Base-by-base conservation (phyloP, 768 basidiomycete species). In the Agaricus subrufescens region DNA sequence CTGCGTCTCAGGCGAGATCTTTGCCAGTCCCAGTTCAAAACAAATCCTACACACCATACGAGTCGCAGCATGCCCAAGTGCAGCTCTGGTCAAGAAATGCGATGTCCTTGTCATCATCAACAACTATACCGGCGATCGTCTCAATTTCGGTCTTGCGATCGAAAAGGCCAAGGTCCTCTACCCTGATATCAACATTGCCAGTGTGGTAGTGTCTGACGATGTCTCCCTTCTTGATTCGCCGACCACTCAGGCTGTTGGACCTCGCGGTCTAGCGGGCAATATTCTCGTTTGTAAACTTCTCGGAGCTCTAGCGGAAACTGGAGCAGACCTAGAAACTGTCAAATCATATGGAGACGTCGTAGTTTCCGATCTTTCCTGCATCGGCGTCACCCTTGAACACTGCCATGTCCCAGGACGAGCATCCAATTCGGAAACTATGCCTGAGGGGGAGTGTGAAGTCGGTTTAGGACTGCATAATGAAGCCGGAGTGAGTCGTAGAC, bases 381-480 rank as follows among this genome's bases (percentile, higher is more conserved):
- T 76, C 3, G 74, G 73, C 4, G 69, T 73, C 27, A 77, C 78
- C 4, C 65, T 84, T 29, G 81, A 75, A 30, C 83, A 84, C 59
- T 82, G 81, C 55, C 81, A 83, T 59, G 76, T 84, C 30, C 83
- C 81, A n/a, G 80, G 80, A 19, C 61, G 75, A 15, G 29, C 15
- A 67, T 70, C 15, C 53, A 69, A 4, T 7, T 42, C 27, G 5
- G 52, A 61, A 15, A 39, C 39, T 5, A 61, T 72, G 29, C 60
- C 51, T 14, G 61, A 64, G 1, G 61, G 62, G 9, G 69, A 73
- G 40, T 74, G 68, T 39, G 80, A 84, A 63, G 69, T 83, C 37
- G 81, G 82, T 0, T 63, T 83, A 12, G 83, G 82, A 1, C 62
- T 85, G 52, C 81, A 84, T 61, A 84, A 83, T 56, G 83, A 84